Conservation (phyloP, 2,329 filamentous ascomycete genomes). For the Colletotrichum sublineola region DNA sequence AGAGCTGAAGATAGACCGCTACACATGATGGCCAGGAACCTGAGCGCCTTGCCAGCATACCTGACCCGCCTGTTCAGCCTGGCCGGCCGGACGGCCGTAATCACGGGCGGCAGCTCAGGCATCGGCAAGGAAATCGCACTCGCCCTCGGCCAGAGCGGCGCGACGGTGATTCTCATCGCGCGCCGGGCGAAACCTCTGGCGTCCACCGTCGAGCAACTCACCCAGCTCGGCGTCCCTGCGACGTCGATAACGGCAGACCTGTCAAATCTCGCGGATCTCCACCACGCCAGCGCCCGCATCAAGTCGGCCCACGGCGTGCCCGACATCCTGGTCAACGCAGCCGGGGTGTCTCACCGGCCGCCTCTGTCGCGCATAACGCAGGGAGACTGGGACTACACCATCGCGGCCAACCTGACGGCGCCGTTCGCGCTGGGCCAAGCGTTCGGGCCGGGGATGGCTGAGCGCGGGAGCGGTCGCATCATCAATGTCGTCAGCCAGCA, state of each 20-base stretch:
- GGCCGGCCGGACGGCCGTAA: slow-evolving; percentile 48
- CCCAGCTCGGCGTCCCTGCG: slow-evolving; percentile 46
- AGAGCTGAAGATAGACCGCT: neutral
- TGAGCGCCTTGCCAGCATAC: slow-evolving; percentile 41
- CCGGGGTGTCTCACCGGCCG: slow-evolving; percentile 49
- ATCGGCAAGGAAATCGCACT: slow-evolving; percentile 52
- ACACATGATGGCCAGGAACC: slow-evolving; percentile 28
- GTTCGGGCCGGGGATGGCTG: slow-evolving; percentile 51
- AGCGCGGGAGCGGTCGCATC: slow-evolving; percentile 50
- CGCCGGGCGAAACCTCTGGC: slow-evolving; percentile 46
- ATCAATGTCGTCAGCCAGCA: slow-evolving; percentile 53
- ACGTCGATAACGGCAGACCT: slow-evolving; percentile 44
- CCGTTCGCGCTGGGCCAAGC: slow-evolving; percentile 51
- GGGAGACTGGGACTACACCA: slow-evolving; percentile 49
- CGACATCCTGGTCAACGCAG: slow-evolving; percentile 52
- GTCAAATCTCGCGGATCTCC: slow-evolving; percentile 44
- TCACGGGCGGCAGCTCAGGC: slow-evolving; percentile 53
- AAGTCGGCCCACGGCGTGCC: slow-evolving; percentile 45
- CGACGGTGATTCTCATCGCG: slow-evolving; percentile 50
- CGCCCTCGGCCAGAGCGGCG: slow-evolving; percentile 49
- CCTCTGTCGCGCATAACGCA: slow-evolving; percentile 49
- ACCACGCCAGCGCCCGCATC: slow-evolving; percentile 39
- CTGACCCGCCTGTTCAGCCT: slow-evolving; percentile 50
- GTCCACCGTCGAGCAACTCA: slow-evolving; percentile 46
- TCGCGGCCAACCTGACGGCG: slow-evolving; percentile 52